Evolutionary conservation across 371 early-diverging fungal species (phyloP), one percentile per base, ranked within the genome.

Genomic region (Quaeritorhiza haematococci): DNA sequence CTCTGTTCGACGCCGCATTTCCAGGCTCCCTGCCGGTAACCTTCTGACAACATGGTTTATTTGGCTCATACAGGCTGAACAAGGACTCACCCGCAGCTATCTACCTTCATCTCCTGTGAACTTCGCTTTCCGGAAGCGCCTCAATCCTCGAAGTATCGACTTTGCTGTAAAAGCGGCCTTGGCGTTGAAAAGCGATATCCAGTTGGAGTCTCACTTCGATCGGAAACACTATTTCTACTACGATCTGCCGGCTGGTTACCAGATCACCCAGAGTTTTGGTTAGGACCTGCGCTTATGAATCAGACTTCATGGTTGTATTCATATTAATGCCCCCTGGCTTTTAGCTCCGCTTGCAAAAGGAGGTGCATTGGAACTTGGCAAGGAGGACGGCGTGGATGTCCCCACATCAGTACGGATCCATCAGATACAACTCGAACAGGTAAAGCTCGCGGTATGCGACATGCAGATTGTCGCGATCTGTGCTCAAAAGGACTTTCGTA

Each of bases 221-320:
- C 84, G 96, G 42, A 94, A 95, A 61, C 96, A 95, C 67, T 95
- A 95, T 63, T 92, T 90, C 66, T 95, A 95, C 66, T 85, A 85
- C 3, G 96, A 95, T 71, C 75, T 92, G 53, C 93, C 93, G 13
- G 85, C 83, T 56, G 94, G 96, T 6, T 95, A 91, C 66, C 96
- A 95, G 70, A 92, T 95, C 49, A 95, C 96, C 17, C 96, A 95
- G 57, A 84, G 90, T 49, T 73, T 80, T 66, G 47, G 63, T 61
- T 43, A n/a, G n/a, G n/a, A n/a, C n/a, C n/a, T n/a, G n/a, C n/a
- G n/a, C n/a, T n/a, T 24, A 53, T 32, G 1, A 26, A 58, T 6
- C 33, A 3, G 8, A 23, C 15, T 4, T 0, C 6, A 28, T 42
- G 13, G 13, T 49, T 52, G 3, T 30, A 35, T 28, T 19, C 2